Percentiles rank a stretch among this genome's conserved stretches.
phyloP scores from a whole-genome alignment of 2,329 filamentous ascomycete species.

The Dactylellina sp. region DNA sequence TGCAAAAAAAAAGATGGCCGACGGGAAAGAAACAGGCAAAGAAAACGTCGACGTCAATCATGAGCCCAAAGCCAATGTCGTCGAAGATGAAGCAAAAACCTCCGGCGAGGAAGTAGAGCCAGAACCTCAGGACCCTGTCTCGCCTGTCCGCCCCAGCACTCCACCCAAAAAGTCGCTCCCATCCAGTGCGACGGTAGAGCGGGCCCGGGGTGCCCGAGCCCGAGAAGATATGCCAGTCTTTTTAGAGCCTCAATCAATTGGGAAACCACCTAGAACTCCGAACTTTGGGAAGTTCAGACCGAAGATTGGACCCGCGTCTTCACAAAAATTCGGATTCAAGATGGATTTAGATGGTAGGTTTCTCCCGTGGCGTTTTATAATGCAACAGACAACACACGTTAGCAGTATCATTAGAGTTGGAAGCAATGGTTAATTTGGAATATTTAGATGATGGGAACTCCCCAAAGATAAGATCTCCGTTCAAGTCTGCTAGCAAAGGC shows the following conservation, averaged over 20 bases:
- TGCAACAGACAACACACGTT: constrained; percentile 46
- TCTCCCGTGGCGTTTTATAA: constrained; percentile 18
- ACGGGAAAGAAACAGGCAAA: constrained; percentile 10
- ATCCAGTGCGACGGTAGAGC: constrained; percentile 26
- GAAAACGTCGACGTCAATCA: background rate
- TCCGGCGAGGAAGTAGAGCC: background rate
- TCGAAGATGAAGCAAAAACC: background rate
- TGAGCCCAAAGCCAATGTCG: background rate
- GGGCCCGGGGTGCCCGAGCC: constrained; percentile 8
- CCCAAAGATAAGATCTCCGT: constrained; percentile 10
- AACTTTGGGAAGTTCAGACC: constrained; percentile 36
- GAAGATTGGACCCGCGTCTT: constrained; percentile 21
- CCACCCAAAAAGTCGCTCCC: constrained; percentile 20
- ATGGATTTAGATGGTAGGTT: constrained; percentile 40
- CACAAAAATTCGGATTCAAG: constrained; percentile 7
- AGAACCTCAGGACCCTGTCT: constrained; percentile 8
- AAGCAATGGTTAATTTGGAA: background rate
- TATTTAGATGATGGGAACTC: constrained; percentile 16
- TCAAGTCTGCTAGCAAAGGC: constrained; percentile 13
- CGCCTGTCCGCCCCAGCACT: constrained; percentile 26
- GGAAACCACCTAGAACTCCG: constrained; percentile 39
- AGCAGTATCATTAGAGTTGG: no score
- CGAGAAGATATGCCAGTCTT: constrained; percentile 31
- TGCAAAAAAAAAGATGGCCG: constrained; percentile 13
- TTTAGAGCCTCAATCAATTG: constrained; percentile 35